These are phyloP conservation scores for Penicillium sp. DNA, from an alignment of 2,329 filamentous ascomycete genomes.

Conservation along the genomic window DNA sequence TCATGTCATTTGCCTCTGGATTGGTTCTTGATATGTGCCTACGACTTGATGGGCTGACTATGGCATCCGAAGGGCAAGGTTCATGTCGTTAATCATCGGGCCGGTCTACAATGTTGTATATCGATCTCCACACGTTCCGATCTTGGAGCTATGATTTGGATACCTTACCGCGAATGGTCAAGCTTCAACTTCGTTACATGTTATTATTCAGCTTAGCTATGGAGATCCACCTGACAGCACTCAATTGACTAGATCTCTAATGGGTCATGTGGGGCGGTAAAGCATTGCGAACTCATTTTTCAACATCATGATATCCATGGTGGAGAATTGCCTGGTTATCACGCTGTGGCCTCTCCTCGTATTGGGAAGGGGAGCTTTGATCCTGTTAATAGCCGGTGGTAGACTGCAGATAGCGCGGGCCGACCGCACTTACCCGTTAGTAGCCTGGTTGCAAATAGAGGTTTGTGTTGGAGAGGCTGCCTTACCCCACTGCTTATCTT, in stretches of 20 bases:
- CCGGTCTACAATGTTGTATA: not conserved
- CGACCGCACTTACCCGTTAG: constrained; percentile 12
- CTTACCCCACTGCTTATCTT: not conserved
- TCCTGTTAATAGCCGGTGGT: constrained; percentile 10
- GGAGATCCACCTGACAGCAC: not conserved
- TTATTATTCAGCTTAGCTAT: too few relatives aligned
- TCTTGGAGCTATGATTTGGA: too few relatives aligned
- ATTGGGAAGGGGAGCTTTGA: not conserved
- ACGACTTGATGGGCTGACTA: too few relatives aligned
- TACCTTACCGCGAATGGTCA: too few relatives aligned
- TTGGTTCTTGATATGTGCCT: not conserved
- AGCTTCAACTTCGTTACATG: not conserved
- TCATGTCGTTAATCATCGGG: not conserved
- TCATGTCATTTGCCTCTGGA: not conserved
- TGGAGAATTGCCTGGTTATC: not conserved
- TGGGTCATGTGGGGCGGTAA: not conserved
- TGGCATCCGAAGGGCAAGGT: too few relatives aligned
- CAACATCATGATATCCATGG: not conserved
- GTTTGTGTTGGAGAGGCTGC: not conserved
- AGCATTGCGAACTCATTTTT: not conserved
- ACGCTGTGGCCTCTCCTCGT: not conserved
- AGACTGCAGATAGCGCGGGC: not conserved
- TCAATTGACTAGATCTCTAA: not conserved
- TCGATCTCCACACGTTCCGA: too few relatives aligned
- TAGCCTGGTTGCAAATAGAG: constrained; percentile 11